Conservation (phyloP, 106 monocot species). For the Apostasia shenzhenica region DNA sequence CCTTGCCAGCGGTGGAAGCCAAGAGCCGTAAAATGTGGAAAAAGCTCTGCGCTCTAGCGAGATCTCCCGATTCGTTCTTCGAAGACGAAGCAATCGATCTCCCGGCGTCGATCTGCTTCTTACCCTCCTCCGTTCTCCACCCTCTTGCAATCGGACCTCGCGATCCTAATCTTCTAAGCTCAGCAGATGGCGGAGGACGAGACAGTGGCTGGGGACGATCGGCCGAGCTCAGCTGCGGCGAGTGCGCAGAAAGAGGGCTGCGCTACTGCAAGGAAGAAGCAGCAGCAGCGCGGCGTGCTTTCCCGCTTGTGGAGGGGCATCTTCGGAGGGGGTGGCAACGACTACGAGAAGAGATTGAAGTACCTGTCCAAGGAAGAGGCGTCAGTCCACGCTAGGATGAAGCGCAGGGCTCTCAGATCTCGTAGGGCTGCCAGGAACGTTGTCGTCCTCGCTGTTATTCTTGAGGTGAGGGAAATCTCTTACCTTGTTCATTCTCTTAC, state of each 20-base stretch:
- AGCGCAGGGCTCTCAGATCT: constrained; percentile 45
- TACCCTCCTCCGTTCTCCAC: no score
- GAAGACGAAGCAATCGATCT: no score
- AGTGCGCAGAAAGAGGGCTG: neutral
- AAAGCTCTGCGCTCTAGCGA: no score
- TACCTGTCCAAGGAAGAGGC: constrained; percentile 80
- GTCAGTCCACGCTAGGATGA: constrained; percentile 47
- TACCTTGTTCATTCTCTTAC: neutral
- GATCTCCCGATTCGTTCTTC: no score
- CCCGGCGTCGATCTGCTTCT: no score
- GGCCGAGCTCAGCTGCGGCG: neutral
- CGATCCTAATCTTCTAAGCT: neutral
- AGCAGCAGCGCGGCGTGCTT: constrained; percentile 26
- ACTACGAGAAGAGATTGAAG: constrained; percentile 70
- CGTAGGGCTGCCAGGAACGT: constrained; percentile 45
- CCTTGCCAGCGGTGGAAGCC: no score
- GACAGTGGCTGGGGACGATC: neutral
- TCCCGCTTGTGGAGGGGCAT: constrained; percentile 48
- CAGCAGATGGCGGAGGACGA: neutral
- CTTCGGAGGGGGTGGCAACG: constrained; percentile 47
- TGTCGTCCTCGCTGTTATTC: constrained; percentile 31
- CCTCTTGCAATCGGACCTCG: no score
- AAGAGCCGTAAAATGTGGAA: no score
- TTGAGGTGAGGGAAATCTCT: constrained; percentile 34
- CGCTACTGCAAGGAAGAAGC: neutral